Evolutionary conservation across 1,284 basidiomycete species (phyloP).

Genomic region (Moesziomyces sp.): DNA sequence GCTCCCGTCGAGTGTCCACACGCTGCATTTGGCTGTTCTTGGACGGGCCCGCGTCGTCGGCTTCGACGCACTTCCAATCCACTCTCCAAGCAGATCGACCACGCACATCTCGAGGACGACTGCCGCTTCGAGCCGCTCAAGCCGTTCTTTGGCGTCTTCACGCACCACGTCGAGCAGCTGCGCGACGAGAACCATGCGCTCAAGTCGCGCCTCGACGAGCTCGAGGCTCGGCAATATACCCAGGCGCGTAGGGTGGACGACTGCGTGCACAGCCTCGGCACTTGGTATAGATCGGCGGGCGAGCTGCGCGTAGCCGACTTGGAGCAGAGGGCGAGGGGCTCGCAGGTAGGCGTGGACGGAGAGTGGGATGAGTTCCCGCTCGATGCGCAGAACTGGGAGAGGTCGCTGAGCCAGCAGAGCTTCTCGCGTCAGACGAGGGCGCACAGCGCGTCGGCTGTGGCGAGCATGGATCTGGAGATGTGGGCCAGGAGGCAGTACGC

Average conservation of each 20-base stretch:
- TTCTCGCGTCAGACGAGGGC: constrained; percentile 16
- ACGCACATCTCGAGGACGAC: constrained; percentile 24
- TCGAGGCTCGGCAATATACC: constrained; percentile 20
- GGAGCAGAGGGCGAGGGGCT: constrained; percentile 16
- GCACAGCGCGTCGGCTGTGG: constrained; percentile 24
- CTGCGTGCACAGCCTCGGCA: constrained; percentile 39
- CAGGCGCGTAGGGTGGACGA: constrained; percentile 31
- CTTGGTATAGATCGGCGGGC: constrained; percentile 45
- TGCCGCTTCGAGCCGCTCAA: constrained; percentile 48
- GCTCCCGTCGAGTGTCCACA: constrained; percentile 35
- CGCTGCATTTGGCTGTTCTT: constrained; percentile 37
- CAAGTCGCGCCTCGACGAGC: constrained; percentile 17
- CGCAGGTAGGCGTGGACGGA: constrained; percentile 39
- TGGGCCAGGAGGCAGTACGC: constrained; percentile 23
- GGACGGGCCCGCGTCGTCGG: constrained; percentile 36
- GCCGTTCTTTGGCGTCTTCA: constrained; percentile 36
- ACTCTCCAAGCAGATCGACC: constrained; percentile 10
- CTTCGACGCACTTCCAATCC: constrained; percentile 5
- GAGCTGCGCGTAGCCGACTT: constrained; percentile 3
- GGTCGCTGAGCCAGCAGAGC: constrained; percentile 30
- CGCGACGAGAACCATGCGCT: constrained; percentile 36
- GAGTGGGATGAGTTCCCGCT: constrained; percentile 53
- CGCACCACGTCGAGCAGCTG: constrained; percentile 23
- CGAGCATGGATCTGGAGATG: constrained; percentile 14
- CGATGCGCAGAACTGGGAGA: constrained; percentile 44